Evolutionary conservation across 2,329 filamentous ascomycete species (phyloP).

Genomic region (Aspergillus sp.): DNA sequence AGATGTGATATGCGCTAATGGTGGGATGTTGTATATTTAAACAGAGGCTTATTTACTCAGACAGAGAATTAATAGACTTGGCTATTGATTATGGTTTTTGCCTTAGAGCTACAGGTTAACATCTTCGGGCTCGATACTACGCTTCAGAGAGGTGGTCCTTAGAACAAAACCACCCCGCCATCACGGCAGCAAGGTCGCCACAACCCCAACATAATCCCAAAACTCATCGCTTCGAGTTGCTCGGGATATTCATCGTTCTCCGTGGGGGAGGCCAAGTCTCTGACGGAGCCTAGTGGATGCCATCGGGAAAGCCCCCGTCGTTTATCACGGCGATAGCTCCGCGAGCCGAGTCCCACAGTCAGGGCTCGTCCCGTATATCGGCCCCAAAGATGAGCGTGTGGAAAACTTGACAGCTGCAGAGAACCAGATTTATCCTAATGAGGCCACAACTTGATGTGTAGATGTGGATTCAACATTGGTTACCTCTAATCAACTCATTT

Average conservation of each 20-base stretch:
- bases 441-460: too few species aligned
- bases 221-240: too few species aligned
- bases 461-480: not conserved
- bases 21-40: constrained; percentile 20
- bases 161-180: too few species aligned
- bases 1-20: constrained; percentile 25
- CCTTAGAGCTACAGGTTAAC: too few species aligned
- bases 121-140: too few species aligned
- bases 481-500: not conserved
- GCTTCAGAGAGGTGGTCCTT: too few species aligned
- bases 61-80: not conserved
- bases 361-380: not conserved
- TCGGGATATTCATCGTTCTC: too few species aligned
- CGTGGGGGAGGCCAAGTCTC: not conserved
- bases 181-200: too few species aligned
- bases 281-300: not conserved
- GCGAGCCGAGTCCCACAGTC: not conserved
- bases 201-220: too few species aligned
- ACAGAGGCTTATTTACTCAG: not conserved
- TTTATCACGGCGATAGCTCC: not conserved
- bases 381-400: not conserved
- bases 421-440: not conserved
- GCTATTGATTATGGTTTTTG: too few species aligned
- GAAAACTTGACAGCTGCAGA: not conserved
- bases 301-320: not conserved